phyloP scores from a whole-genome alignment of 2,329 filamentous ascomycete species.

The Aureobasidium sp. region DNA sequence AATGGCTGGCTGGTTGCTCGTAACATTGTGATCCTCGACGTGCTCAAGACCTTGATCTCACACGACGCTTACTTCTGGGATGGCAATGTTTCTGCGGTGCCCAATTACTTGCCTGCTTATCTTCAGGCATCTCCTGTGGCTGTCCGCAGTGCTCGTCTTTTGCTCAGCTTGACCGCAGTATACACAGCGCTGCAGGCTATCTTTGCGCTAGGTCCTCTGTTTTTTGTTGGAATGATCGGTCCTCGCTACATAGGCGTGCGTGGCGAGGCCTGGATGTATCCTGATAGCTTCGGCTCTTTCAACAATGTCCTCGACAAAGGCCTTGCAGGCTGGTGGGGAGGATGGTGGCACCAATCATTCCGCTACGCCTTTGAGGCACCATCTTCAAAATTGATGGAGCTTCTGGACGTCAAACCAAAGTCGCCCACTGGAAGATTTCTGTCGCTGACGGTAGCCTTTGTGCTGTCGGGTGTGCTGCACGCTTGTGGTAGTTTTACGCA shows the following conservation, averaged over 20 bases:
- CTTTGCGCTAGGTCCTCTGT: constrained; percentile 55
- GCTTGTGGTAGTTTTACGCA: constrained; percentile 61
- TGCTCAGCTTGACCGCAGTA: constrained; percentile 51
- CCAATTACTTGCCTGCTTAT: constrained; percentile 39
- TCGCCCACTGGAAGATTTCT: constrained; percentile 34
- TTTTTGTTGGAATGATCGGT: constrained; percentile 53
- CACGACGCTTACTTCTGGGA: constrained; percentile 70
- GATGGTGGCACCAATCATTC: constrained; percentile 89
- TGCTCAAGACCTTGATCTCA: constrained; percentile 60
- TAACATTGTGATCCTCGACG: constrained; percentile 63
- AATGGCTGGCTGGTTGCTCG: constrained; percentile 39
- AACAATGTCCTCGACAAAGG: constrained; percentile 58
- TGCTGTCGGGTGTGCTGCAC: constrained; percentile 63
- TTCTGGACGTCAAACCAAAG: constrained; percentile 26
- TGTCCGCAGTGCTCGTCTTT: constrained; percentile 50
- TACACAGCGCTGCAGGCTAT: constrained; percentile 54
- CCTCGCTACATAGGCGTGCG: constrained; percentile 54
- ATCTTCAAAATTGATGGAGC: constrained; percentile 39
- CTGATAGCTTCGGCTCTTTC: constrained; percentile 50
- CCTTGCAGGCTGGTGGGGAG: constrained; percentile 73
- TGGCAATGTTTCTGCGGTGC: constrained; percentile 37
- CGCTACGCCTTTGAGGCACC: constrained; percentile 64
- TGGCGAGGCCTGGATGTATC: constrained; percentile 55
- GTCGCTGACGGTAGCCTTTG: constrained; percentile 52
- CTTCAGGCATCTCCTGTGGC: constrained; percentile 33